These are phyloP conservation scores for Pterocarpus macrocarpus DNA, from an alignment of 306 rosid species.

Conservation along the genomic window DNA sequence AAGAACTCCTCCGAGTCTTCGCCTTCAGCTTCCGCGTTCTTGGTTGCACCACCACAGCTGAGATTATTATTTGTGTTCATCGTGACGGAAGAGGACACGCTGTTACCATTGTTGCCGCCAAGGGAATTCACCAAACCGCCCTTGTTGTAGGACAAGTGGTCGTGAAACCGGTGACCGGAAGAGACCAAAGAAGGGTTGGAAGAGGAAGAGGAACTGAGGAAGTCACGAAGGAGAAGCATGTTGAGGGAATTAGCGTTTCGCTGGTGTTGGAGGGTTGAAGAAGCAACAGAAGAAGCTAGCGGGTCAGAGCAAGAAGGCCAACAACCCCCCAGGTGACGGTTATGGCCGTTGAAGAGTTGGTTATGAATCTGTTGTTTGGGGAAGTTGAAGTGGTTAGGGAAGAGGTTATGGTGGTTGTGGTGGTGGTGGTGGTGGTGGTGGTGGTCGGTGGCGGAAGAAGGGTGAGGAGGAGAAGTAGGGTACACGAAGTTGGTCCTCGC, in stretches of 20 bases:
- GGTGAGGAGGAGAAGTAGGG: conserved; percentile 56
- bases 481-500: conserved; percentile 89
- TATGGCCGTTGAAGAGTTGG: not conserved
- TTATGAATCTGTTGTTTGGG: not conserved
- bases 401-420: conserved; percentile 48
- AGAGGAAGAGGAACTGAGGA: conserved; percentile 44
- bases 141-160: conserved; percentile 24
- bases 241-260: conserved; percentile 53
- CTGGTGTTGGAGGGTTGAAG: not conserved
- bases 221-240: conserved; percentile 65
- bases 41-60: not conserved
- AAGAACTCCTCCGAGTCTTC: conserved; percentile 55
- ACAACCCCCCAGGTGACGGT: conserved; percentile 45
- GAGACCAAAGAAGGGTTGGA: conserved; percentile 18
- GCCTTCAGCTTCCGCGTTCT: not conserved
- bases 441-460: conserved; percentile 37
- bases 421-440: conserved; percentile 39
- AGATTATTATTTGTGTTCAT: not conserved
- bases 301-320: conserved; percentile 42
- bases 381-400: conserved; percentile 26
- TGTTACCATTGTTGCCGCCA: not conserved
- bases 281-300: not conserved
- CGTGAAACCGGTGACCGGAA: not conserved
- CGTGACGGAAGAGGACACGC: conserved; percentile 10
- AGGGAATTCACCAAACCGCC: conserved; percentile 14